Evolutionary conservation across 1,284 basidiomycete genomes (phyloP).

Genomic region (Ceratobasidium sp.): DNA sequence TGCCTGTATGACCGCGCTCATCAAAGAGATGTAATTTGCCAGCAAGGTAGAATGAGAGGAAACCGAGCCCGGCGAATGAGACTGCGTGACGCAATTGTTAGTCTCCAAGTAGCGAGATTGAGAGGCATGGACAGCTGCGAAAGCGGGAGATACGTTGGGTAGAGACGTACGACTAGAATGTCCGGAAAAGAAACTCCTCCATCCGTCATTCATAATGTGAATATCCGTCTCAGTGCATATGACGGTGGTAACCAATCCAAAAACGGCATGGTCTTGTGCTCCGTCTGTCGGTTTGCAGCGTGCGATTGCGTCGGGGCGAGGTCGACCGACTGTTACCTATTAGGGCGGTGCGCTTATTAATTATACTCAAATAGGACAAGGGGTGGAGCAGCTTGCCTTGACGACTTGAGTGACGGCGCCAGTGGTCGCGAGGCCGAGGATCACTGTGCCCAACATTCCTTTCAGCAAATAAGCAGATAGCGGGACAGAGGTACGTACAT

Average conservation of each 20-base stretch:
- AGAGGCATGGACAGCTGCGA: not conserved
- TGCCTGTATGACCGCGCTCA: conserved; percentile 76
- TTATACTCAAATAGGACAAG: too few species aligned
- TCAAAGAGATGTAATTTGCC: conserved; percentile 95
- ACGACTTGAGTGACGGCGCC: conserved; percentile 83
- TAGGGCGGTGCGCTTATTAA: too few species aligned
- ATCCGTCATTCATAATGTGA: conserved; percentile 76
- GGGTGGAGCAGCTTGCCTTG: conserved; percentile 60
- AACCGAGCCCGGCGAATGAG: conserved; percentile 91
- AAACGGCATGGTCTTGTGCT: conserved; percentile 67
- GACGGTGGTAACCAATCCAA: conserved; percentile 72
- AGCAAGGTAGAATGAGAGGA: conserved; percentile 85
- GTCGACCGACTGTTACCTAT: conserved; percentile 74
- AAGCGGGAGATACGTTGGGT: conserved; percentile 1
- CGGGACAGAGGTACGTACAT: conserved; percentile 54
- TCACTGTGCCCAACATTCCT: conserved; percentile 56
- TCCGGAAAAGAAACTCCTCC: conserved; percentile 92
- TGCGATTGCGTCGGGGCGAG: conserved; percentile 79
- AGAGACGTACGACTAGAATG: conserved; percentile 76
- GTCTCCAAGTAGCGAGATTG: not conserved
- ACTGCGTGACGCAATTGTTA: conserved; percentile 55
- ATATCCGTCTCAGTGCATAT: conserved; percentile 80
- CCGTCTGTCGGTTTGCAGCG: conserved; percentile 79
- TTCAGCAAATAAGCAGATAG: conserved; percentile 34
- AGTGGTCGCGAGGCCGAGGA: conserved; percentile 75